phyloP scores from a whole-genome alignment of 345 rosid species.

The Ricinus communis region DNA sequence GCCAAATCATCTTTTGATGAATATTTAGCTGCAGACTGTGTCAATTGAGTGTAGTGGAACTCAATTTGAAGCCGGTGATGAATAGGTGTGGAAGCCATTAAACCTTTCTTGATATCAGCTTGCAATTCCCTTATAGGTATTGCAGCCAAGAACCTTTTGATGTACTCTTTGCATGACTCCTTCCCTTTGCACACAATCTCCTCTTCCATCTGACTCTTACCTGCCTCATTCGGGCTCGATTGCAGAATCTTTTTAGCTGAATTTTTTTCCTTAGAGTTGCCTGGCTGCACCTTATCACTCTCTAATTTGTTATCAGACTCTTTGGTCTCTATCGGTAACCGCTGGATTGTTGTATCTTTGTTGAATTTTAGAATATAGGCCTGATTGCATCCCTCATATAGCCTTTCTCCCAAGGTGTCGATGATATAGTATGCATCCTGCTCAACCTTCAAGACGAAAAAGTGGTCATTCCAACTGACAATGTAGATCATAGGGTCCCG shows the following conservation, averaged over 20 bases:
- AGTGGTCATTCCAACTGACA: constrained; percentile 76
- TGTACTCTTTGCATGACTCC: constrained; percentile 67
- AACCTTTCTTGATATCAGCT: constrained; percentile 60
- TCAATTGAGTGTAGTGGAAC: constrained; percentile 53
- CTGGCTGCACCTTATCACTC: neutral
- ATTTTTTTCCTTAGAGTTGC: too few relatives aligned
- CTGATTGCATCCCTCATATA: constrained; percentile 58
- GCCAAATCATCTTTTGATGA: neutral
- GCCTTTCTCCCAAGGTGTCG: constrained; percentile 72
- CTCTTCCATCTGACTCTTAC: constrained; percentile 21
- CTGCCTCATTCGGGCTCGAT: neutral
- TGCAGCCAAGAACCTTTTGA: constrained; percentile 67
- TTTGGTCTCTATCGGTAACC: constrained; percentile 19
- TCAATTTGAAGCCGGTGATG: constrained; percentile 67
- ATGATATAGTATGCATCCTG: constrained; percentile 62
- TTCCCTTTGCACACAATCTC: constrained; percentile 46
- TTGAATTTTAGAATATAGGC: constrained; percentile 60
- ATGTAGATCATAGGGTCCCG: constrained; percentile 42
- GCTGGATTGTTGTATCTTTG: constrained; percentile 39
- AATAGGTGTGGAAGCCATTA: constrained; percentile 51
- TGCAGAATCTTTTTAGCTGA: constrained; percentile 4
- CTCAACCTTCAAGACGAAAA: constrained; percentile 60
- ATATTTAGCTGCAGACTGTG: constrained; percentile 15
- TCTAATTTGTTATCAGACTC: constrained; percentile 23
- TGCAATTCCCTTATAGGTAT: constrained; percentile 61